Conservation (phyloP, 192 early-diverging fungal genomes). For the Obelidium mucronatum region DNA sequence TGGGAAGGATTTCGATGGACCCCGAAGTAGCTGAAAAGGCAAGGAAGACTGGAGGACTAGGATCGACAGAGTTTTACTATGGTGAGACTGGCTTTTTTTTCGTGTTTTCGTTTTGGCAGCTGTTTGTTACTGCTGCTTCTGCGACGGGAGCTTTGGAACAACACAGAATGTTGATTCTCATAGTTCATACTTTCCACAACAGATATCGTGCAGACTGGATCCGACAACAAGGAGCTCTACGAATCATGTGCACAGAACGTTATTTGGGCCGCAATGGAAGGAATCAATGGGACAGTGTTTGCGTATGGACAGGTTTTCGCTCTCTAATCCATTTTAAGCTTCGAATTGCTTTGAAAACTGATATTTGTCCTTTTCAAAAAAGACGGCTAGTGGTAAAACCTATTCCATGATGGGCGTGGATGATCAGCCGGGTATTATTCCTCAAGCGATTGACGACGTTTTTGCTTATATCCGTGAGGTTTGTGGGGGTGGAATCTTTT, state of each 20-base stretch:
- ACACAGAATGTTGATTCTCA: not conserved
- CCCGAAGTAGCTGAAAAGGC: constrained; percentile 24
- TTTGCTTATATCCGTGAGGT: constrained; percentile 72
- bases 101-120: not conserved
- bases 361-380: not conserved
- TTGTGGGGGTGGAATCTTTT: not conserved
- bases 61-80: constrained; percentile 28
- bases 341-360: not conserved
- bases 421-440: constrained; percentile 77
- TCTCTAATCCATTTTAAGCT: too few species aligned
- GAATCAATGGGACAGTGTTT: constrained; percentile 92
- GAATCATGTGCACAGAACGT: constrained; percentile 59
- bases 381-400: constrained; percentile 58
- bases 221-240: constrained; percentile 64
- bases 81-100: constrained; percentile 12
- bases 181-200: too few species aligned
- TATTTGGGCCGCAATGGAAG: constrained; percentile 78
- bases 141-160: too few species aligned
- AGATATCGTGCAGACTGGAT: constrained; percentile 62
- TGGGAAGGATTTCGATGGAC: constrained; percentile 14
- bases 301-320: constrained; percentile 77
- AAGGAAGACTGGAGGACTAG: constrained; percentile 3
- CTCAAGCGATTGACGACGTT: constrained; percentile 77
- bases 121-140: too few species aligned
- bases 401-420: constrained; percentile 72